Base-by-base conservation (phyloP, 2,329 filamentous ascomycete species). In the Diaporthe citriasiana region DNA sequence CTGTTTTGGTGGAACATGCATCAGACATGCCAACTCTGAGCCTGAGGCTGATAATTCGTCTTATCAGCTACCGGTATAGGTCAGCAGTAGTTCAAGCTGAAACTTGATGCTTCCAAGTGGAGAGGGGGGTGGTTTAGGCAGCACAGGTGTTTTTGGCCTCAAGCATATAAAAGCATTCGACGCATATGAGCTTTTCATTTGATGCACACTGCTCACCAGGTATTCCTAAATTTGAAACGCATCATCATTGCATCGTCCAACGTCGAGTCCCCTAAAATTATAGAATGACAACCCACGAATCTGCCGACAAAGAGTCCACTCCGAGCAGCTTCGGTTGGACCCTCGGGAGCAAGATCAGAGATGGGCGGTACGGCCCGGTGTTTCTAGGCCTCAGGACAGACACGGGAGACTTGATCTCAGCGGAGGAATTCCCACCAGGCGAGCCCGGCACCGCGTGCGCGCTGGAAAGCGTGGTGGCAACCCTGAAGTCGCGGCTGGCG, bases 281-380 rank as follows among this genome's bases (percentile, higher is more conserved):
- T 15, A 51, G 38, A 15, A 71, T 71, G 69, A 51, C 42, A 25
- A 50, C 42, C 7, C 15, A 5, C 9, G 55, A 60, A n/a, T 4
- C 59, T 17, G 19, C n/a, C 30, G 12, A 50, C 19, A n/a, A 15
- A 12, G 25, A 57, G 27, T 50, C n/a, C 22, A n/a, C 51, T 51
- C 22, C 59, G 8, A 35, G 9, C n/a, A 51, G 13, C n/a, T 63
- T 69, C 27, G 42, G 63, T 3, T 72, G 70, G 70, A 56, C 8
- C 40, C n/a, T 70, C 1, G 63, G 65, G 15, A n/a, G 9, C 30
- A 74, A 70, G 33, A 13, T 70, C 42, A 45, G 70, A 15, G 70
- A 74, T n/a, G 73, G 73, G n/a, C 73, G 70, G 12, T 72, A 69
- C 40, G 73, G 70, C 15, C 60, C 53, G 9, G 70, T 74, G 22